A percentile compares a stretch with the other conserved stretches of the same genome.
Conservation (phyloP, 495 filamentous ascomycete species). For the Neohortaea acidophila region DNA sequence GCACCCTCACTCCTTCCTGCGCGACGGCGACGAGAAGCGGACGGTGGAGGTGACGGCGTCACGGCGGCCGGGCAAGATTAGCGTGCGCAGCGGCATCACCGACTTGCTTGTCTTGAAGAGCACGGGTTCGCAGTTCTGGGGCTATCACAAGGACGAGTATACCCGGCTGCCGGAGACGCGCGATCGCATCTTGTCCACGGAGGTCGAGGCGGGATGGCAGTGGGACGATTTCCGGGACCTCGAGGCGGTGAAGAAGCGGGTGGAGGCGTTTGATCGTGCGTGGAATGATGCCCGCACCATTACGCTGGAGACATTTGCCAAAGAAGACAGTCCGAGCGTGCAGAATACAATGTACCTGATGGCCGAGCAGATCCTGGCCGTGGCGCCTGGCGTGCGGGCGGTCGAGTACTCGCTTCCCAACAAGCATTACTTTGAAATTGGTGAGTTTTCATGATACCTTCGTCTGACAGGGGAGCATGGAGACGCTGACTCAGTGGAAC, state of each 20-base stretch:
- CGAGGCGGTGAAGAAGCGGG: slow-evolving; percentile 48
- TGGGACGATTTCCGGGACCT: slow-evolving; percentile 59
- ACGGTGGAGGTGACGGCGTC: slow-evolving; percentile 44
- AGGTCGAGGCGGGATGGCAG: slow-evolving; percentile 70
- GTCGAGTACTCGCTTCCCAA: slow-evolving; percentile 83
- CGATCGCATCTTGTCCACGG: slow-evolving; percentile 89
- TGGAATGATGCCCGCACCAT: slow-evolving; percentile 63
- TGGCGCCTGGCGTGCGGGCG: slow-evolving; percentile 50
- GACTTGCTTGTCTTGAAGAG: slow-evolving; percentile 85
- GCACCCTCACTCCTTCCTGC: slow-evolving; percentile 92
- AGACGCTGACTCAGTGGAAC: slow-evolving; percentile 19
- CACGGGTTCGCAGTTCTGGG: slow-evolving; percentile 93
- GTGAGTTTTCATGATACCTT: slow-evolving; percentile 37
- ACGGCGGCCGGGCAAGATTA: slow-evolving; percentile 31
- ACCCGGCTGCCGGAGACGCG: slow-evolving; percentile 79
- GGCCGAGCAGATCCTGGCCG: slow-evolving; percentile 71
- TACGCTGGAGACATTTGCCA: slow-evolving; percentile 84
- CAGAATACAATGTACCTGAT: slow-evolving; percentile 99
- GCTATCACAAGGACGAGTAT: slow-evolving; percentile 83
- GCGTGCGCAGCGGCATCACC: slow-evolving; percentile 43
- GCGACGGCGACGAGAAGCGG: slow-evolving; percentile 77
- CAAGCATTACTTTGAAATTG: slow-evolving; percentile 97
- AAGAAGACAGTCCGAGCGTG: slow-evolving; percentile 78
- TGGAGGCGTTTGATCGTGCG: slow-evolving; percentile 57
- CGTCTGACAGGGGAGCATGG: slow-evolving; percentile 1